Percentiles rank a stretch among this genome's conserved stretches.
phyloP scores from a whole-genome alignment of 257 asterid species.

The Salvia hispanica region DNA sequence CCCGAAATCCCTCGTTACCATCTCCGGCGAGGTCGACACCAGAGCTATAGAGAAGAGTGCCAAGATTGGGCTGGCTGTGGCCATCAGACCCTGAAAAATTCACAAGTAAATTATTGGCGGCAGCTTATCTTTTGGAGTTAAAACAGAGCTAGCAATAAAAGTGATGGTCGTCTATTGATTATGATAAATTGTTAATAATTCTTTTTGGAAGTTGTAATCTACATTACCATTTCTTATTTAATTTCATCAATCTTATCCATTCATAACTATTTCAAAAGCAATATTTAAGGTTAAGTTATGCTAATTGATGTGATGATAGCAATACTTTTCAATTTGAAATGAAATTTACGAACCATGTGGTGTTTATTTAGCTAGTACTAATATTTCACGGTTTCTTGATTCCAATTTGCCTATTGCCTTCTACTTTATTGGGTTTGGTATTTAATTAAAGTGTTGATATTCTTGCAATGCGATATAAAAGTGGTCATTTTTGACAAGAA shows the following conservation, averaged over 20 bases:
- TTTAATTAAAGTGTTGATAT: too few relatives aligned
- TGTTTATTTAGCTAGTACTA: too few relatives aligned
- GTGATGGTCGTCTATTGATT: slow-evolving; percentile 18
- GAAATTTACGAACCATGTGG: too few relatives aligned
- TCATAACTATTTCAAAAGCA: too few relatives aligned
- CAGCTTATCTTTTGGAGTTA: slow-evolving; percentile 1
- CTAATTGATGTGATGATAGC: too few relatives aligned
- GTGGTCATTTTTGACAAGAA: too few relatives aligned
- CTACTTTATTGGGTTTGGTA: too few relatives aligned
- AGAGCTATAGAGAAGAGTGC: slow-evolving; percentile 86
- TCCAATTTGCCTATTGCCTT: too few relatives aligned
- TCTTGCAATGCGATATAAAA: too few relatives aligned
- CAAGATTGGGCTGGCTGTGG: slow-evolving; percentile 79
- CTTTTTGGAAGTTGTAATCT: background rate
- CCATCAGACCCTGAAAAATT: slow-evolving; percentile 68
- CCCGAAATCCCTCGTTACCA: slow-evolving; percentile 78
- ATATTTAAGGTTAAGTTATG: too few relatives aligned
- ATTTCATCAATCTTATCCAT: background rate
- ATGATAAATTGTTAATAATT: background rate
- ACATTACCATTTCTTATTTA: background rate
- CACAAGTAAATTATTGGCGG: slow-evolving; percentile 2
- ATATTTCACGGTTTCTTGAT: too few relatives aligned
- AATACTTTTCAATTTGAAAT: too few relatives aligned
- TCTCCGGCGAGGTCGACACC: slow-evolving; percentile 94
- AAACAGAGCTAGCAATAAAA: slow-evolving; percentile 39